Evolutionary conservation across 352 stramenopile genomes (phyloP), one percentile per base, ranked within the genome.

Genomic region (Halophytophthora polymorphica): DNA sequence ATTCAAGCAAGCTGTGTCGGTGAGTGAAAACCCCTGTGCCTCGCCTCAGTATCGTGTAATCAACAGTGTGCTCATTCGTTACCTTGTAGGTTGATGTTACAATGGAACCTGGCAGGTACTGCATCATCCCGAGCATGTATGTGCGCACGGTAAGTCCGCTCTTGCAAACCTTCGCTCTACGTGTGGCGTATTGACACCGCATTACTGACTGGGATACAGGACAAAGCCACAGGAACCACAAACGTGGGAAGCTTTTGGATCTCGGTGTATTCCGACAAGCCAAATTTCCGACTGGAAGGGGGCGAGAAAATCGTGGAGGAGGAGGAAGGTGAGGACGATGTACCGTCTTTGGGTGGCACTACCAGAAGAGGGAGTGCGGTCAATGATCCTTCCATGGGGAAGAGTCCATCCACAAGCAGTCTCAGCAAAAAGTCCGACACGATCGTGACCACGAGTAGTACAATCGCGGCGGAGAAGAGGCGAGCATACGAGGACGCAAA

Each of bases 61-160:
- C 37, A 36, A 22, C 29, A 21, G 10, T 31, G 2, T 31, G 19
- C 17, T 55, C 2, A 23, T 28, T 52, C 45, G 18, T 29, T n/a
- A 43, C 15, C 1, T 6, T 55, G 21, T 51, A 92, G 82, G 58
- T 83, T 28, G 78, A 90, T 61, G 67, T 73, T 18, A 77, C 58
- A 0, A 86, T 93, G 56, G 78, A 91, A 38, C 66, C 82, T 42
- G 84, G 84, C 1, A 68, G 57, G 36, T 94, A 94, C 19, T 93
- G 84, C 38, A 86, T 94, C 39, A 69, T 94, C 25, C 79, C 84
- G 0, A 94, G 84, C 56, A 89, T 94, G 82, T 94, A 91, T 52
- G 90, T 91, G 77, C 71, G 82, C 50, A 89, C 75, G 63, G 83
- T 94, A 71, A 38, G 61, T 15, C 25, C 25, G 4, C 25, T 31